Conservation (phyloP, 257 asterid genomes). For the Solanum gandarillasii region DNA sequence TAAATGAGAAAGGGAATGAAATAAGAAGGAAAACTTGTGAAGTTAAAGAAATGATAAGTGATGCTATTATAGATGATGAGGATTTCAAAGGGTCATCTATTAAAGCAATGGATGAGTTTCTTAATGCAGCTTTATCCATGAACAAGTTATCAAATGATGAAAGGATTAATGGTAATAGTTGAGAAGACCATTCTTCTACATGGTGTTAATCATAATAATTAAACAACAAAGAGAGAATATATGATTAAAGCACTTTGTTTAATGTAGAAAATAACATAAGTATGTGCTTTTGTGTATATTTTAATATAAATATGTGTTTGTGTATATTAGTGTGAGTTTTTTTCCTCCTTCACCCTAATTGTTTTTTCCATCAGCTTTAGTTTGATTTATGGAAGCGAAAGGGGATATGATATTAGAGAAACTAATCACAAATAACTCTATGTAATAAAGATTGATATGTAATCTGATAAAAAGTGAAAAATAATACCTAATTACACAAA, state of each 20-base stretch:
- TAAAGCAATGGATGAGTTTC: constrained; percentile 38
- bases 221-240: neutral
- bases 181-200: neutral
- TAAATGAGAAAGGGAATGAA: constrained; percentile 12
- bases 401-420: too few relatives aligned
- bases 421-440: too few relatives aligned
- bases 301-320: neutral
- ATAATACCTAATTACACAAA: too few relatives aligned
- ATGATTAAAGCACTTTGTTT: neutral
- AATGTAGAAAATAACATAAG: neutral
- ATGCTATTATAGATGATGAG: constrained; percentile 20
- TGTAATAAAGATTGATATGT: too few relatives aligned
- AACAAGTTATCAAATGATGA: neutral
- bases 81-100: constrained; percentile 28
- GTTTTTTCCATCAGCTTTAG: neutral
- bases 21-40: constrained; percentile 20
- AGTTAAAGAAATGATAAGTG: constrained; percentile 14
- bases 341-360: neutral
- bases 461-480: too few relatives aligned
- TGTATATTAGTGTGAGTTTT: too few relatives aligned
- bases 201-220: neutral
- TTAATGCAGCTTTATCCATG: constrained; percentile 20
- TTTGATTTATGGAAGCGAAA: neutral
- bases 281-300: neutral
- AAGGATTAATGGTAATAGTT: neutral